phyloP scores from a whole-genome alignment of 1,284 basidiomycete species.

The Apiotrichum montevideense region DNA sequence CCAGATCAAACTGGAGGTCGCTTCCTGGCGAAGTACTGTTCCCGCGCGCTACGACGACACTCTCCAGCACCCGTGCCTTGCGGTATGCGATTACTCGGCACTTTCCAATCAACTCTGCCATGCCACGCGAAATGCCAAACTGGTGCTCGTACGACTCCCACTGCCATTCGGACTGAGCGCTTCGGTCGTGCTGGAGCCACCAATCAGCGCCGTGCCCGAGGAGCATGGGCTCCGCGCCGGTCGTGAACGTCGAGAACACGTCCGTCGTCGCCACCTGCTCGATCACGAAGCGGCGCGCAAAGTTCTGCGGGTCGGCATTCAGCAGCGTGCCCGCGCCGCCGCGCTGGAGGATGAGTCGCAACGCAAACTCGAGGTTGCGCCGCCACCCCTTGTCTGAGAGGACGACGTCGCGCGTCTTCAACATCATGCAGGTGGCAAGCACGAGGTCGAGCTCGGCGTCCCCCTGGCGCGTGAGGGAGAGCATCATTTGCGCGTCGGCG shows the following conservation, averaged over 20 bases:
- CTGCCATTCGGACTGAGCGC: conserved; percentile 8
- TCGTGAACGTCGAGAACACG: conserved; percentile 19
- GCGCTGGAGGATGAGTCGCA: conserved; percentile 10
- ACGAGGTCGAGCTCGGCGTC: conserved; percentile 7
- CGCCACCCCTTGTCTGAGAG: conserved; percentile 11
- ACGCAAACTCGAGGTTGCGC: conserved; percentile 17
- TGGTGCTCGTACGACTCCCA: conserved; percentile 18
- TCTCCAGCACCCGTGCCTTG: conserved; percentile 4
- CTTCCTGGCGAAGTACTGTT: background rate
- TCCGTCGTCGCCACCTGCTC: conserved; percentile 19
- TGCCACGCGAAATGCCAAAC: conserved; percentile 17
- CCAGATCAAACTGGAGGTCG: background rate
- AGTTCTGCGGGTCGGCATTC: conserved; percentile 3
- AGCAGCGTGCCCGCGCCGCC: conserved; percentile 15
- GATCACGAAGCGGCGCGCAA: conserved; percentile 17
- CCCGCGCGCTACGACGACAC: background rate
- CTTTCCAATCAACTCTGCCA: conserved; percentile 19
- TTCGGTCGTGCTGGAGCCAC: conserved; percentile 14
- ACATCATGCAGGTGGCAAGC: conserved; percentile 13
- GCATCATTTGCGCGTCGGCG: conserved; percentile 8
- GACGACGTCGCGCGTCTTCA: conserved; percentile 15
- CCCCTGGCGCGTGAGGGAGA: conserved; percentile 6
- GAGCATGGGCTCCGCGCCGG: conserved; percentile 14
- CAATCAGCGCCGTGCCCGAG: conserved; percentile 13
- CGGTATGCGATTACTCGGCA: conserved; percentile 9